Percentiles rank a stretch among this genome's conserved stretches.
Conservation (phyloP, 805 yeast species). For the Starmerella roubikii region DNA sequence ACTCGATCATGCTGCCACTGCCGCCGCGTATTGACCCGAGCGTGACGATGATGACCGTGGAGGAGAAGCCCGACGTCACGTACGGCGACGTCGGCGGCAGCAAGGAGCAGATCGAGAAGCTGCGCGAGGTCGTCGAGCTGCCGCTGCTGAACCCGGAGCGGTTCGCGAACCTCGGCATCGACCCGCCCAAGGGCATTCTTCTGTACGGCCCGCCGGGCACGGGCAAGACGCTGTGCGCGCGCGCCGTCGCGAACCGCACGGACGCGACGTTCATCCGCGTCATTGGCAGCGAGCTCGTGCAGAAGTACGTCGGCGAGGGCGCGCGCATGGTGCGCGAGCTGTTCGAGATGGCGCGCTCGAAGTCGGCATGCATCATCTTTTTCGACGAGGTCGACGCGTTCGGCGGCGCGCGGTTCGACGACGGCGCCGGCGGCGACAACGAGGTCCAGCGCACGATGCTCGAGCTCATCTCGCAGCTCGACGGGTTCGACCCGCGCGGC, state of each 20-base stretch:
- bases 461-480: slow-evolving; percentile 93
- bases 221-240: slow-evolving; percentile 94
- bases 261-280: slow-evolving; percentile 98
- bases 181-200: slow-evolving; percentile 96
- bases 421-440: slow-evolving; percentile 98
- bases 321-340: slow-evolving; percentile 98
- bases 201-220: slow-evolving; percentile 98
- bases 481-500: slow-evolving; percentile 98
- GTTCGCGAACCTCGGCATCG: slow-evolving; percentile 91
- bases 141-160: slow-evolving; percentile 92
- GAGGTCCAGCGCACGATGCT: slow-evolving; percentile 99
- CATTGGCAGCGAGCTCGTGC: slow-evolving; percentile 95
- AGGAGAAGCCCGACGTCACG: slow-evolving; percentile 97
- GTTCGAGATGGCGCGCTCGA: slow-evolving; percentile 97
- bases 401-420: slow-evolving; percentile 99
- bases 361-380: slow-evolving; percentile 94
- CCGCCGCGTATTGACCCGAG: slow-evolving; percentile 97
- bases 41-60: slow-evolving; percentile 99
- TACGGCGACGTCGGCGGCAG: slow-evolving; percentile 98
- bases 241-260: slow-evolving; percentile 98
- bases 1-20: slow-evolving; percentile 90
- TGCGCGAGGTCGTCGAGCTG: slow-evolving; percentile 89
- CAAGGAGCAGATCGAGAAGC: slow-evolving; percentile 93
- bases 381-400: slow-evolving; percentile 98
- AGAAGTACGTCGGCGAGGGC: slow-evolving; percentile 98